phyloP scores from a whole-genome alignment of 192 early-diverging fungal genomes.

The Neocallimastix lanati region DNA sequence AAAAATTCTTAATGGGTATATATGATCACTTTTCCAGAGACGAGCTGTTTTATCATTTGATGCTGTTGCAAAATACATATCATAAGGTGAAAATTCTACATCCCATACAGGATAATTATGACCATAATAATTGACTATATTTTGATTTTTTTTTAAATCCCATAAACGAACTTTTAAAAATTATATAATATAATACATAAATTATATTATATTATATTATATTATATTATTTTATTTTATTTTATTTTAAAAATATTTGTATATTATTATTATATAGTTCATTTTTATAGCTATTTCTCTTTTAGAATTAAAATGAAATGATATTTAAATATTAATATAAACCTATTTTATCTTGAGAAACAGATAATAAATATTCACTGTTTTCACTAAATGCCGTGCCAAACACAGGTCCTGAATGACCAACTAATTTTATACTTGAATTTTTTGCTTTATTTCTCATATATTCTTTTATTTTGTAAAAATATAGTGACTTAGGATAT shows the following conservation, averaged over 20 bases:
- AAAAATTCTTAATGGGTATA: constrained; percentile 91
- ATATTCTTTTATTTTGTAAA: constrained; percentile 33
- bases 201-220: too few relatives aligned
- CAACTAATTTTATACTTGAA: constrained; percentile 47
- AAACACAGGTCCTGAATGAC: constrained; percentile 84
- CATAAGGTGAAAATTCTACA: constrained; percentile 70
- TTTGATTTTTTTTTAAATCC: constrained; percentile 75
- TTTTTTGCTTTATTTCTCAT: constrained; percentile 34
- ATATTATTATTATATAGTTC: too few relatives aligned
- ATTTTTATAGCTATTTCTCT: too few relatives aligned
- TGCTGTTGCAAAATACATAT: constrained; percentile 92
- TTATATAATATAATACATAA: too few relatives aligned
- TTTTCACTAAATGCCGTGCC: constrained; percentile 71
- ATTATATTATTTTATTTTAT: too few relatives aligned
- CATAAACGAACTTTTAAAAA: constrained; percentile 85
- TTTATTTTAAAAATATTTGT: not conserved
- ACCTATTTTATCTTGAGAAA: constrained; percentile 82
- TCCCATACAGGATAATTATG: constrained; percentile 97
- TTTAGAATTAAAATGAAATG: too few relatives aligned
- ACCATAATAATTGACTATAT: constrained; percentile 83
- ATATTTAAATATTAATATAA: too few relatives aligned
- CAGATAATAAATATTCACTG: constrained; percentile 60
- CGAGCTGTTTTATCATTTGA: constrained; percentile 88
- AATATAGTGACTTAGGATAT: too few relatives aligned
- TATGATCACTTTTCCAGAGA: constrained; percentile 95